Evolutionary conservation across 257 asterid species (phyloP).

Genomic region (Datura wrightii): DNA sequence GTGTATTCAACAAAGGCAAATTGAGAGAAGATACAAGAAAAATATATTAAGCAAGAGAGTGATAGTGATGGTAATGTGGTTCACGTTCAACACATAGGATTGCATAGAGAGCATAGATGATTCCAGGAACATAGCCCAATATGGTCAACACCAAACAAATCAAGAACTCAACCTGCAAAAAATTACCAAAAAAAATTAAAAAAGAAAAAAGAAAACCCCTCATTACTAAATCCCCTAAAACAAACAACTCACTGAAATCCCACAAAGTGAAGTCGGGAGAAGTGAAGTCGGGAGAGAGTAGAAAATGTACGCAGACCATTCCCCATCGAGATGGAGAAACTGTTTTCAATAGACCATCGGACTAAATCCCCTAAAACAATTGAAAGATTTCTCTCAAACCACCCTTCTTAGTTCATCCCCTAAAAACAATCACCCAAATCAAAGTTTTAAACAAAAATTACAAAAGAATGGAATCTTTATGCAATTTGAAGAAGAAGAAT

Average conservation of each 20-base stretch:
- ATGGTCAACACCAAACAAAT: conserved; percentile 51
- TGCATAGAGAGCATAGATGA: conserved; percentile 62
- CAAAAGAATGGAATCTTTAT: not conserved
- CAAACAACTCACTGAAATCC: too few species aligned
- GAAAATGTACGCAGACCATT: too few species aligned
- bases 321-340: too few species aligned
- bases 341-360: too few species aligned
- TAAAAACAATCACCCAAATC: not conserved
- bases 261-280: too few species aligned
- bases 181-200: too few species aligned
- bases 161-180: conserved; percentile 65
- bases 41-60: conserved; percentile 22
- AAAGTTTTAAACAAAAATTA: conserved; percentile 7
- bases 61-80: conserved; percentile 22
- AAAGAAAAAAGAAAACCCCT: too few species aligned
- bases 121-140: conserved; percentile 69
- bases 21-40: not conserved
- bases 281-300: too few species aligned
- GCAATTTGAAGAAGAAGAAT: not conserved
- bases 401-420: not conserved
- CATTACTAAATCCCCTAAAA: too few species aligned
- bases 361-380: not conserved
- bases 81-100: conserved; percentile 35
- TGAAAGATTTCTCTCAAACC: not conserved
- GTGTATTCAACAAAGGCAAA: not conserved